Base-by-base conservation (phyloP, 805 yeast genomes). In the Torulaspora microellipsoides region DNA sequence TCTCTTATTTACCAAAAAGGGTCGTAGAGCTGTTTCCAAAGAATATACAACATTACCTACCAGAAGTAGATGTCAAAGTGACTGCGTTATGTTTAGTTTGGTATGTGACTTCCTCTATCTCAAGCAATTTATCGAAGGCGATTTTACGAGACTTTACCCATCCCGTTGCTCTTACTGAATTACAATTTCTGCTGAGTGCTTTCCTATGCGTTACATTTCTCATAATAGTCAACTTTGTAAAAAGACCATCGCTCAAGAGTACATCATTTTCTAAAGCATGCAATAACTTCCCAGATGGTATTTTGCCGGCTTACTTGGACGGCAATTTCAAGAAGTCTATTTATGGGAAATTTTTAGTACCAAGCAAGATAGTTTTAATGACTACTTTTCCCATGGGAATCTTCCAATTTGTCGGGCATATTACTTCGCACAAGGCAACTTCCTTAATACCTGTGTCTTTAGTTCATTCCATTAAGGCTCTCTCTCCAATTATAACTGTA, bases 351-450 rank as follows among this genome's bases (percentile, higher is more conserved):
- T 77, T 84, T 51, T 52, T 83, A 12, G 67, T 65, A 15, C 93
- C 95, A 17, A 70, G 79, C 2, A 52, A 61, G 37, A 58, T 71
- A 40, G 69, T 83, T 28, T 53, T 85, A 12, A 58, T 69, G 38
- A 82, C 88, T 11, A 87, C 95, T 0, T 76, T 87, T 15, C 98
- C 98, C 14, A 88, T 91, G 95, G 98, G 97, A 7, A 70, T 81
- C 48, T 93, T 91, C 68, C 98, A 91, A 69, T 85, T 91, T 53
- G 70, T 83, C 15, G 99, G 98, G 15, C 98, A 91, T 64, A 80
- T 90, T 49, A 78, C 95, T 11, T 79, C 95, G 7, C 96, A 90
- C 62, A 85, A 85, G 59, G 91, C 98, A n/a, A 89, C 96, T 2
- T 77, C 90, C 2, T 65, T 85, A 48, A 86, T 93, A 40, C 96